phyloP scores from a whole-genome alignment of 192 early-diverging fungal genomes.

The Umbelopsis sp. region DNA sequence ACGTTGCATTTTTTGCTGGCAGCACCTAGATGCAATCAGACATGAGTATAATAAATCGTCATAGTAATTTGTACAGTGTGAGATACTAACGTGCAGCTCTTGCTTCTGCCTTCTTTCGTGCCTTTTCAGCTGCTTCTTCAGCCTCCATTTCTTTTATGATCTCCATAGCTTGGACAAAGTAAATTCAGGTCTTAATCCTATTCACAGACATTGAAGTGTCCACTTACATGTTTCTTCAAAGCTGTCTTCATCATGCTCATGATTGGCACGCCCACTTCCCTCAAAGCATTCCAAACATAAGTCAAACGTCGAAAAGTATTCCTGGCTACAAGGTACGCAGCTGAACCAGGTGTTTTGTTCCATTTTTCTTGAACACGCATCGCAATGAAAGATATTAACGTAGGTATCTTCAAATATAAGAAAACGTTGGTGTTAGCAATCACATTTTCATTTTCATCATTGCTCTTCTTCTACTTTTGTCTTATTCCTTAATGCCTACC shows the following conservation, averaged over 20 bases:
- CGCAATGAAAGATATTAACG: slow-evolving; percentile 72
- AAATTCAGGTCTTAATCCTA: neutral
- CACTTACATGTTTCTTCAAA: slow-evolving; percentile 59
- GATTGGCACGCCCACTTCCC: slow-evolving; percentile 41
- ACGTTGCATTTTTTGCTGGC: slow-evolving; percentile 16
- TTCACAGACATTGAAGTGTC: neutral
- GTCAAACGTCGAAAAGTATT: slow-evolving; percentile 76
- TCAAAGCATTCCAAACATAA: slow-evolving; percentile 63
- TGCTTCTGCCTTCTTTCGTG: slow-evolving; percentile 40
- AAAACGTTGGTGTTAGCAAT: neutral
- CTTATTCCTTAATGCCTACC: slow-evolving; percentile 39
- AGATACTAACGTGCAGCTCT: slow-evolving; percentile 32
- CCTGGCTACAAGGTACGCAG: slow-evolving; percentile 59
- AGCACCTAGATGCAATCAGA: neutral
- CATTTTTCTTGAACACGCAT: slow-evolving; percentile 59
- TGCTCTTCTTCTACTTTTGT: neutral
- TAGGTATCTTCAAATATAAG: slow-evolving; percentile 48
- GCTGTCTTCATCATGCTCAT: slow-evolving; percentile 54
- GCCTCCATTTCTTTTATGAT: slow-evolving; percentile 48
- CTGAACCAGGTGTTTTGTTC: slow-evolving; percentile 64
- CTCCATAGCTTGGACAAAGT: slow-evolving; percentile 35
- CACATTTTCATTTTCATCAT: too few relatives aligned
- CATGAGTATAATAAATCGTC: neutral
- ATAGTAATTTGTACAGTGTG: too few relatives aligned
- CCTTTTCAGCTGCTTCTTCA: slow-evolving; percentile 38